Evolutionary conservation across 1,284 basidiomycete genomes (phyloP).

Genomic region (Termitomyces sp.): DNA sequence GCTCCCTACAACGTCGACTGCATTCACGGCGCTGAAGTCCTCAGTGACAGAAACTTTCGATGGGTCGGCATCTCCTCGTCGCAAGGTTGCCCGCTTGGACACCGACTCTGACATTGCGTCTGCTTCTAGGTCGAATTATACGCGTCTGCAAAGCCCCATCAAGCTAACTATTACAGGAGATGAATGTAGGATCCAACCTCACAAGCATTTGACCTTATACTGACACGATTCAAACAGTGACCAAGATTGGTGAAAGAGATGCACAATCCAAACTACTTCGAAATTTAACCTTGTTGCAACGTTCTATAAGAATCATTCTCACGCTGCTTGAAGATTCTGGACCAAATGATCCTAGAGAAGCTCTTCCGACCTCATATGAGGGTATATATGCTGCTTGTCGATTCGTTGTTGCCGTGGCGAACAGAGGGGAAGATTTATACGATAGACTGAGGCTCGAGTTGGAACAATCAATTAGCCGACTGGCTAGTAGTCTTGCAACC

Average conservation of each 20-base stretch:
- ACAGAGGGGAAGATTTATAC: conserved; percentile 53
- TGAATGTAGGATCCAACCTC: conserved; percentile 25
- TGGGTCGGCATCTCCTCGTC: conserved; percentile 52
- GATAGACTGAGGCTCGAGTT: conserved; percentile 47
- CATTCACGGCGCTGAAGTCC: conserved; percentile 40
- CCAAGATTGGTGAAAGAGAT: conserved; percentile 18
- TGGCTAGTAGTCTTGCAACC: conserved; percentile 33
- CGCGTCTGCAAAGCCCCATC: conserved; percentile 30
- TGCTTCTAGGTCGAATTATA: conserved; percentile 47
- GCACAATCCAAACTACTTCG: conserved; percentile 11
- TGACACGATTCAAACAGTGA: conserved; percentile 16
- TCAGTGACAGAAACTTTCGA: conserved; percentile 29
- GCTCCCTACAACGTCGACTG: conserved; percentile 49
- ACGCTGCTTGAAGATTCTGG: conserved; percentile 17
- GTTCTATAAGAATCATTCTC: conserved; percentile 42
- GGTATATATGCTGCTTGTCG: conserved; percentile 52
- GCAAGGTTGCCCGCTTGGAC: conserved; percentile 61
- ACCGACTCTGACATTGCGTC: conserved; percentile 59
- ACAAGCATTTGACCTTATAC: background rate
- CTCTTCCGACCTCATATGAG: conserved; percentile 47
- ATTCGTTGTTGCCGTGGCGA: conserved; percentile 42
- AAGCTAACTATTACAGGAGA: conserved; percentile 41
- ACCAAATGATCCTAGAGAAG: background rate
- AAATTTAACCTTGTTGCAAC: conserved; percentile 28
- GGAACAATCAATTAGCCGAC: conserved; percentile 38